Evolutionary conservation across 176 grass and related monocot genomes (phyloP), one percentile per base, ranked within the genome.

Genomic region (Urochloa ruziziensis): DNA sequence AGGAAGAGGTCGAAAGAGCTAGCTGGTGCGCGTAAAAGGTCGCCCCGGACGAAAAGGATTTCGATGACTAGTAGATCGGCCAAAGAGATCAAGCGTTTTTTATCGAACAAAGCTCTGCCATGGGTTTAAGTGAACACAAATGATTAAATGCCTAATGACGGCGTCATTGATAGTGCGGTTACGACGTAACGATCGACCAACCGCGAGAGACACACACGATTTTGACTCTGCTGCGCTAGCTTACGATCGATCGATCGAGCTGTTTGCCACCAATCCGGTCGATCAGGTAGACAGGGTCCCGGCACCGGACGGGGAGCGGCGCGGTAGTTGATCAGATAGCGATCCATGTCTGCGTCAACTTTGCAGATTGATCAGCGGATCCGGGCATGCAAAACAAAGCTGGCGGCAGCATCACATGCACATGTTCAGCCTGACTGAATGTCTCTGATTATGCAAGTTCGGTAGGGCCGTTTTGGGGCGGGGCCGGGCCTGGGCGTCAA

Each of bases 281-380:
- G 62, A 37, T 78, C 74, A 73, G 74, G 43, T 56, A 36, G 58
- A 33, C 44, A 37, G 62, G 65, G 79, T 79, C 46, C 30, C 27
- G 44, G 13, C 28, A 63, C 47, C 23, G 21, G 67, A 28, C 17
- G 78, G 62, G 43, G 21, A 33, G 14, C 14, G 24, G 14, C 14
- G 24, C 14, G 24, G 64, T 46, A 42, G 80, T 72, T 64, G 52
- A 72, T 78, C 48, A 34, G 44, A 88, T 63, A 30, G 16, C 49
- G 48, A 57, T 24, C 23, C 23, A 87, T 34, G 59, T 33, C 16
- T 52, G 72, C 68, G 40, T 70, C 53, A 34, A 5, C 62, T 62
- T 83, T 63, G 73, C 73, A 21, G 36, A 88, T 71, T 78, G 25
- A 62, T 71, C 71, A 17, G 32, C 48, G 6, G 80, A 52, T 47